Evolutionary conservation across 2,329 filamentous ascomycete genomes (phyloP).

Genomic region (Aaosphaeria pasadenensis): DNA sequence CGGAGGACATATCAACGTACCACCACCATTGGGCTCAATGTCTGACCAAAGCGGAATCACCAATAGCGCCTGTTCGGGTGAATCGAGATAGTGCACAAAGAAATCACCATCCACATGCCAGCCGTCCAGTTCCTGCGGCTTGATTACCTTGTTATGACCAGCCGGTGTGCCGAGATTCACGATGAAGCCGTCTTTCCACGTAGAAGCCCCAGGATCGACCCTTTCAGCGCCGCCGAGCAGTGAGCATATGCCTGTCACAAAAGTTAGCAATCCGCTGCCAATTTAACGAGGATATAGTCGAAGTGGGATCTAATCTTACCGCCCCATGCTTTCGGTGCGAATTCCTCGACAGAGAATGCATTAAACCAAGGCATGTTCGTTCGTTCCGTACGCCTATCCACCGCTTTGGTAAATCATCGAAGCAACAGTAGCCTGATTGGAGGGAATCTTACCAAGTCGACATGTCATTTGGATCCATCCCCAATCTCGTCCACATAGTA

Average conservation of each 20-base stretch:
- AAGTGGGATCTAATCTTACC: slow-evolving; percentile 17
- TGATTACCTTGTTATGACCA: slow-evolving; percentile 48
- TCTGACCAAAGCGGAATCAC: slow-evolving; percentile 68
- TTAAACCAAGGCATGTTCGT: slow-evolving; percentile 64
- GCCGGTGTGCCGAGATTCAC: slow-evolving; percentile 62
- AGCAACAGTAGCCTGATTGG: not conserved
- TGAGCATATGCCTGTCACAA: slow-evolving; percentile 53
- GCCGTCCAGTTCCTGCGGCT: slow-evolving; percentile 52
- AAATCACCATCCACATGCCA: slow-evolving; percentile 75
- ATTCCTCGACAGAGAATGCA: slow-evolving; percentile 51
- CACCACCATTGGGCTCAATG: slow-evolving; percentile 59
- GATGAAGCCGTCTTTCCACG: slow-evolving; percentile 67
- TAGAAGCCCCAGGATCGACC: slow-evolving; percentile 40
- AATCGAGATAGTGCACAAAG: slow-evolving; percentile 70
- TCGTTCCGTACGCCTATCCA: slow-evolving; percentile 46
- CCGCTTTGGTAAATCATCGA: not conserved
- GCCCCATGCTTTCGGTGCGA: slow-evolving; percentile 64
- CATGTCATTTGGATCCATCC: slow-evolving; percentile 62
- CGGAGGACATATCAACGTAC: slow-evolving; percentile 62
- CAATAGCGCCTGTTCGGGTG: slow-evolving; percentile 65
- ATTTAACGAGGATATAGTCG: no score
- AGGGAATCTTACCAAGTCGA: slow-evolving; percentile 54
- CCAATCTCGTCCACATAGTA: slow-evolving; percentile 62
- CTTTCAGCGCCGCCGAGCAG: slow-evolving; percentile 59
- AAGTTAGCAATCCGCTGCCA: no score